Base-by-base conservation (phyloP, 1,284 basidiomycete species). In the Mycena sp. region DNA sequence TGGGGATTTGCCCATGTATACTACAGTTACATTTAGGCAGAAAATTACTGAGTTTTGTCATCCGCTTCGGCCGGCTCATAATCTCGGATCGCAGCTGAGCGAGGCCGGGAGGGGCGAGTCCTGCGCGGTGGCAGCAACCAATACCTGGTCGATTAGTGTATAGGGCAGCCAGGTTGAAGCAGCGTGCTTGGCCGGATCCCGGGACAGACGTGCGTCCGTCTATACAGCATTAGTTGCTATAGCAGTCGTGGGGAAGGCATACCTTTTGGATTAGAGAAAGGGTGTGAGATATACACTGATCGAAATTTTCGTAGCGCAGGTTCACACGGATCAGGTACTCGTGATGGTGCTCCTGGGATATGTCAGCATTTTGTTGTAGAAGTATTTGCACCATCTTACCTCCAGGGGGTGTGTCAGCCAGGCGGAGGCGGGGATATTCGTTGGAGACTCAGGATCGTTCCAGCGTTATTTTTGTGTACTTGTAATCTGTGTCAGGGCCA, bases 91-190 rank as follows among this genome's bases (percentile, higher is more conserved):
- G 83, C 59, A 93, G 75, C 63, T 84, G 81, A 35, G 80, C 76
- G 48, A 86, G 77, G 45, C 80, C 80, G n/a, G 81, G 56, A 19
- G 84, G 80, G 85, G 71, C 32, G 83, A 81, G 44, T 84, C 80
- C 68, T 86, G 83, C 26, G 85, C 80, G 49, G 83, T 81, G 1
- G 89, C 87, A 14, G 91, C 88, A 19, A 84, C 83, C 17, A 97
- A 78, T 17, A 98, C 89, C 73, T 96, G 90, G 76, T 97, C 95
- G 68, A 97, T 85, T 56, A 97, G 83, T 63, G 87, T 88, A 73
- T 96, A 97, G 4, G 95, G 94, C 28, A 95, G 79, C 87, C 92
- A 94, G 1, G 91, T 90, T 40, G 83, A 76, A 37, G 83, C 83
- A 2, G 90, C 83, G 57, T 84, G 83, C 71, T 81, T 86, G n/a